phyloP scores from a whole-genome alignment of 768 basidiomycete species.

The Podaxis sp. region DNA sequence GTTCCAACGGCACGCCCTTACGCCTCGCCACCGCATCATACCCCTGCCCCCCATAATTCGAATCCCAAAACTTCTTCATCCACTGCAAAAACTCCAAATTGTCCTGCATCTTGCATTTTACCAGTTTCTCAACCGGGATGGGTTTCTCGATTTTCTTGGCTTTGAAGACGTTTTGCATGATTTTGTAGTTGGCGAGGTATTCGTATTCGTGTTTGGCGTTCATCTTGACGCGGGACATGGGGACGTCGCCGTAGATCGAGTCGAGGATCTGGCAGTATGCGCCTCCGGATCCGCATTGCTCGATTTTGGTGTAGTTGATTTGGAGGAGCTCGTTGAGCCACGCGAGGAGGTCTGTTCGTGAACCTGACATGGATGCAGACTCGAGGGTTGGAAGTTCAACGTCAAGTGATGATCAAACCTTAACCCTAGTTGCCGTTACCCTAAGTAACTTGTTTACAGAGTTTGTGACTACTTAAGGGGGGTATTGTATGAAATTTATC shows the following conservation, averaged over 20 bases:
- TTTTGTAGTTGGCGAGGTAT: slow-evolving; percentile 92
- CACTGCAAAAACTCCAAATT: slow-evolving; percentile 99
- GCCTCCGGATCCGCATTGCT: slow-evolving; percentile 88
- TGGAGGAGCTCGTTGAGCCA: slow-evolving; percentile 96
- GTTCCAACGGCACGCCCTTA: slow-evolving; percentile 72
- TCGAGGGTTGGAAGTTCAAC: slow-evolving; percentile 7
- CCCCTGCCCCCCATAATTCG: slow-evolving; percentile 80
- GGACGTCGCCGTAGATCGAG: slow-evolving; percentile 90
- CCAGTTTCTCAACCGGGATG: slow-evolving; percentile 90
- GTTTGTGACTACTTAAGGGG: too few species aligned
- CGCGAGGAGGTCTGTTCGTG: slow-evolving; percentile 81
- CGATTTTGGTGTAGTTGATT: slow-evolving; percentile 88
- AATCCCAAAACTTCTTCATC: slow-evolving; percentile 95
- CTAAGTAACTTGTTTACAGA: too few species aligned
- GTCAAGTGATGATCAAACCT: slow-evolving; percentile 4
- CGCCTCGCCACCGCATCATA: slow-evolving; percentile 86
- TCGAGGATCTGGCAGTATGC: slow-evolving; percentile 96
- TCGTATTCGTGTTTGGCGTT: slow-evolving; percentile 96
- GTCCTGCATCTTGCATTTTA: slow-evolving; percentile 99
- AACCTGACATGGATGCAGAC: slow-evolving; percentile 48
- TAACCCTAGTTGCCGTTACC: slow-evolving; percentile 20
- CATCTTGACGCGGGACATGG: slow-evolving; percentile 93
- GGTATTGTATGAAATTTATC: slow-evolving; percentile 20
- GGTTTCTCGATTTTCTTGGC: slow-evolving; percentile 96
- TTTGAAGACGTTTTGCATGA: slow-evolving; percentile 92